These are phyloP conservation scores for Fusarium citri DNA, from an alignment of 2,329 filamentous ascomycete genomes.

Conservation along the genomic window DNA sequence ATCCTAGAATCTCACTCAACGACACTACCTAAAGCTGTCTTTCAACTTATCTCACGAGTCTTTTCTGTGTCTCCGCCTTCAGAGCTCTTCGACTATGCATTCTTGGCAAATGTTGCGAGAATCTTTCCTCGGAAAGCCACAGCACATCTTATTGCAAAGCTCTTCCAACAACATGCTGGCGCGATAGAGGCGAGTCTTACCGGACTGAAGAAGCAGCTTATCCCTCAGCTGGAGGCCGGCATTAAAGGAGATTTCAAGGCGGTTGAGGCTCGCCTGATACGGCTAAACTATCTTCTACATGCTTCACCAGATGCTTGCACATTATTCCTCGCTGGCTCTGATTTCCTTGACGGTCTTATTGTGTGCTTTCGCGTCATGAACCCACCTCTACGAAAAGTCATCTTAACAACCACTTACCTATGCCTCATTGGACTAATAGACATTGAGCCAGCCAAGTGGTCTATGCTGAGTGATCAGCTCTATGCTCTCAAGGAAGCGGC, in stretches of 20 bases:
- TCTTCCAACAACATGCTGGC: constrained; percentile 65
- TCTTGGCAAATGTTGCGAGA: constrained; percentile 75
- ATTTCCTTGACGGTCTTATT: constrained; percentile 83
- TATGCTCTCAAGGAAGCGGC: constrained; percentile 82
- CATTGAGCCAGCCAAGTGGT: constrained; percentile 74
- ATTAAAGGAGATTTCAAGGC: constrained; percentile 65
- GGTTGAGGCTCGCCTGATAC: constrained; percentile 66
- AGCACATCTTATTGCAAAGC: constrained; percentile 59
- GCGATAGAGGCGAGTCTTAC: constrained; percentile 67
- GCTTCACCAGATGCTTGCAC: constrained; percentile 67
- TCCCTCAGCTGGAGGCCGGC: constrained; percentile 71
- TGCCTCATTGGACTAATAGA: constrained; percentile 78
- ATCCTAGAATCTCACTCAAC: constrained; percentile 53
- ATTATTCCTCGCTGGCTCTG: constrained; percentile 84
- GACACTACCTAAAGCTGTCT: constrained; percentile 71
- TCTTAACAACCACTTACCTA: constrained; percentile 80
- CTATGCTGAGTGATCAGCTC: constrained; percentile 83
- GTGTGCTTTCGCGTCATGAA: constrained; percentile 74
- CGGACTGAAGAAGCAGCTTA: constrained; percentile 70
- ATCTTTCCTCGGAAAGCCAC: constrained; percentile 74
- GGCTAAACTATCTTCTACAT: constrained; percentile 73
- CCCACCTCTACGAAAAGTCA: constrained; percentile 70
- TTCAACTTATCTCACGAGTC: constrained; percentile 71
- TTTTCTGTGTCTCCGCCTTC: constrained; percentile 56
- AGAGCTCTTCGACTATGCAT: constrained; percentile 71